Base-by-base conservation (phyloP, 2,329 filamentous ascomycete species). In the Aspergillus sp. region DNA sequence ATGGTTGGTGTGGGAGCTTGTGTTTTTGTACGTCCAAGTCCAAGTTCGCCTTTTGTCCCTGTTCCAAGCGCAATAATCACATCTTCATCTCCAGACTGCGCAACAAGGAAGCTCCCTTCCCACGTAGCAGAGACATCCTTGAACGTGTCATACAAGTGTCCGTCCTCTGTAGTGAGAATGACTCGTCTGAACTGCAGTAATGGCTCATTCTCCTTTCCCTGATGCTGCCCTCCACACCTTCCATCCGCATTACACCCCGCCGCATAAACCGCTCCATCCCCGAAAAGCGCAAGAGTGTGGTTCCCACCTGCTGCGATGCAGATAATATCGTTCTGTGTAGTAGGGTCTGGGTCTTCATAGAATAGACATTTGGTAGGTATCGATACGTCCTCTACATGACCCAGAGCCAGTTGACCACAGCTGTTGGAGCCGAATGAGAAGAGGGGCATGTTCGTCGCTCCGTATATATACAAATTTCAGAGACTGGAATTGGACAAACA, bases 351-450 rank as follows among this genome's bases (percentile, higher is more conserved):
- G 10, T 38, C 59, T 12, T 66, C 62, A 2, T 71, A 65, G 64
- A 88, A 85, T n/a, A 78, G 57, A 53, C 81, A 82, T 52, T 71
- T 74, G 53, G 83, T 80, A 1, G 85, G 84, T 0, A 80, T 72
- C 1, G 83, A 84, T 43, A 87, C 81, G 59, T 90, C 86, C 62
- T 88, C 81, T 51, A 73, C 76, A 64, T 89, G 85, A 17, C 81
- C 81, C 49, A 89, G 78, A 37, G 84, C 85, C 7, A 90, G 74
- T 62, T 90, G 86, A 30, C 85, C 84, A 1, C 83, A 88, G 41
- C 85, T 83, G 59, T 90, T 90, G 4, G 87, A 90, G 27, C 86
- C 86, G 42, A 90, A 75, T 2, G 86, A 79, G 58, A 84, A 87
- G 15, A 88, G 63, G 1, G 70, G 58, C 65, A 69, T 68, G n/a